Percentiles rank a stretch among this genome's conserved stretches.
phyloP scores from a whole-genome alignment of 1,284 basidiomycete genomes.

The Leccinum huronense region DNA sequence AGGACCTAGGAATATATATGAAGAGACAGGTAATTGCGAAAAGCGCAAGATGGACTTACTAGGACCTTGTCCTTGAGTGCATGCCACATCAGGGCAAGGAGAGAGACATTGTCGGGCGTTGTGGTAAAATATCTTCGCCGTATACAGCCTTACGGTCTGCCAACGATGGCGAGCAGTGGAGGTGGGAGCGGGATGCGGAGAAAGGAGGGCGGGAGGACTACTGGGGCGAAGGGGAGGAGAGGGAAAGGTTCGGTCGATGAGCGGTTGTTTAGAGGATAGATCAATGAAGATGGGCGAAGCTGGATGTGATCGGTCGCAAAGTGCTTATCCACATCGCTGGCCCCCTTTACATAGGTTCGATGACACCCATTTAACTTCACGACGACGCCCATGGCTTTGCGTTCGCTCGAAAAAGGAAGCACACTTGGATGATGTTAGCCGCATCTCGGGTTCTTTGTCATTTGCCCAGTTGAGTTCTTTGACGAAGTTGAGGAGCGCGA shows the following conservation, averaged over 20 bases:
- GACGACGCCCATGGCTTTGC: slow-evolving; percentile 96
- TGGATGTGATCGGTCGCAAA: too few relatives aligned
- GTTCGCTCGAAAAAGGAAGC: slow-evolving; percentile 89
- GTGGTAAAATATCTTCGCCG: slow-evolving; percentile 82
- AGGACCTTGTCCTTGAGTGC: slow-evolving; percentile 96
- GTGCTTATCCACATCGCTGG: slow-evolving; percentile 65
- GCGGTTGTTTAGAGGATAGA: slow-evolving; percentile 34
- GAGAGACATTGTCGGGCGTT: slow-evolving; percentile 69
- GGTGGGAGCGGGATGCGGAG: slow-evolving; percentile 18
- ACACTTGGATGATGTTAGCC: slow-evolving; percentile 80
- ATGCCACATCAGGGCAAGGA: slow-evolving; percentile 88
- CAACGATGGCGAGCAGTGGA: slow-evolving; percentile 35
- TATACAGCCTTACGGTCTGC: slow-evolving; percentile 74
- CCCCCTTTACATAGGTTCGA: slow-evolving; percentile 89
- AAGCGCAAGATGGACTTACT: slow-evolving; percentile 45
- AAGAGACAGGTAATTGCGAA: not conserved
- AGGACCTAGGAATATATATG: slow-evolving; percentile 58
- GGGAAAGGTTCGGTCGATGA: slow-evolving; percentile 10
- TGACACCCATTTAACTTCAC: slow-evolving; percentile 62
- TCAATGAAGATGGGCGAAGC: slow-evolving; percentile 10
- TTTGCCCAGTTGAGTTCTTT: slow-evolving; percentile 82
- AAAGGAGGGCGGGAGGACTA: slow-evolving; percentile 23
- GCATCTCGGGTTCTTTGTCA: slow-evolving; percentile 70
- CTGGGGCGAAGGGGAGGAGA: not conserved
- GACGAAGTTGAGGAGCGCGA: slow-evolving; percentile 88